Evolutionary conservation across 192 early-diverging fungal species (phyloP).

Genomic region (Gaertneriomyces sp.): DNA sequence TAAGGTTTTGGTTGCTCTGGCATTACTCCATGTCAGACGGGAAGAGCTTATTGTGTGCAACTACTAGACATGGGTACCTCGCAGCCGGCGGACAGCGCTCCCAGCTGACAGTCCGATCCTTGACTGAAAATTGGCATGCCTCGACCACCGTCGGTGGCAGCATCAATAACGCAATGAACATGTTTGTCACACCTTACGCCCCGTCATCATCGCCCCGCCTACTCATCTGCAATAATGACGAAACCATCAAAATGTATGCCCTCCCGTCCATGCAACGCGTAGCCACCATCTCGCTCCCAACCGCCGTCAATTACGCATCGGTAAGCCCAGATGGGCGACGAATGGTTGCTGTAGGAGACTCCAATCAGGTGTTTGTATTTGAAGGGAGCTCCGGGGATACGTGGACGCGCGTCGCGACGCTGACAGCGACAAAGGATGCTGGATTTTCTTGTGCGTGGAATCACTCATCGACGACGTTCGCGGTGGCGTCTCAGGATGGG

Average conservation of each 20-base stretch:
- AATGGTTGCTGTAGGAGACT: slow-evolving; percentile 91
- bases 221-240: slow-evolving; percentile 91
- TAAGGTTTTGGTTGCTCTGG: slow-evolving; percentile 25
- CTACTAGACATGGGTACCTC: slow-evolving; percentile 62
- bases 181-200: slow-evolving; percentile 36
- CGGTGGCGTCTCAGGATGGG: slow-evolving; percentile 93
- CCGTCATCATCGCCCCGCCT: slow-evolving; percentile 42
- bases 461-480: slow-evolving; percentile 88
- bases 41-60: not conserved
- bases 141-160: slow-evolving; percentile 61
- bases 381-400: slow-evolving; percentile 63
- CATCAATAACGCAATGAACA: slow-evolving; percentile 84
- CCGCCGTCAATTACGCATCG: slow-evolving; percentile 86
- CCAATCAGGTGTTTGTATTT: slow-evolving; percentile 81
- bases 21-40: not conserved
- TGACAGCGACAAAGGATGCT: slow-evolving; percentile 78
- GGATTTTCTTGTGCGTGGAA: slow-evolving; percentile 96
- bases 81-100: slow-evolving; percentile 89
- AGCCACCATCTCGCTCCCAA: slow-evolving; percentile 74
- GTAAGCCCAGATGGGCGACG: slow-evolving; percentile 89
- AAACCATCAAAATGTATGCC: slow-evolving; percentile 84
- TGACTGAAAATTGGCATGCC: slow-evolving; percentile 60
- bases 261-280: slow-evolving; percentile 75
- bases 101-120: slow-evolving; percentile 72
- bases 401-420: slow-evolving; percentile 69